These are phyloP conservation scores for Bryoerythrophyllum caledonicum DNA, from an alignment of 225 moss, liverwort and hornwort genomes.

Conservation along the genomic window DNA sequence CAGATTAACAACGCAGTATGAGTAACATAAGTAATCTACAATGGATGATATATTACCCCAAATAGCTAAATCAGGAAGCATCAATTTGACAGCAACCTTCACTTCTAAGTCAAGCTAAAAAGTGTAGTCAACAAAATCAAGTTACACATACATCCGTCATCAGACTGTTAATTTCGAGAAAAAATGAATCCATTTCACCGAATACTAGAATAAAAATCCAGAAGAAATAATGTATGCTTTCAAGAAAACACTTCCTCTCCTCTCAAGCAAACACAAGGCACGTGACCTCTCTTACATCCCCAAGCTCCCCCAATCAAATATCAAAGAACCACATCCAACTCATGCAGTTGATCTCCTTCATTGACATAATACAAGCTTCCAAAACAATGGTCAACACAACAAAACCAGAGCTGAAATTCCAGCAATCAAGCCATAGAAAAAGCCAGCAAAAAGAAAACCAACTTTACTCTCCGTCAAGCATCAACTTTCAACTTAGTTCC, in stretches of 20 bases:
- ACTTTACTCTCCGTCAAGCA: neutral
- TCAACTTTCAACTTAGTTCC: neutral
- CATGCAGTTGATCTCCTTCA: too few species aligned
- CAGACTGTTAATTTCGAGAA: neutral
- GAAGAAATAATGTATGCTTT: too few species aligned
- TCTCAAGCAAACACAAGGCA: neutral
- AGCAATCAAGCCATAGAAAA: neutral
- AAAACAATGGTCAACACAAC: neutral
- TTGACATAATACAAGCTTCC: neutral
- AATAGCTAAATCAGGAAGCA: neutral
- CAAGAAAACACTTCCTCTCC: too few species aligned
- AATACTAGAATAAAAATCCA: neutral
- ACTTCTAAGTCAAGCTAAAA: neutral
- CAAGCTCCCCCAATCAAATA: neutral
- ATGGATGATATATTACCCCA: neutral
- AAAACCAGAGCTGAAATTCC: neutral
- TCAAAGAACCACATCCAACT: too few species aligned
- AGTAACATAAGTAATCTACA: neutral
- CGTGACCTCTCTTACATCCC: neutral
- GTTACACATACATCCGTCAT: neutral
- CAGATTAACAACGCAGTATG: neutral
- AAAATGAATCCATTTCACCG: too few species aligned
- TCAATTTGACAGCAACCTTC: neutral
- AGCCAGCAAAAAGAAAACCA: neutral
- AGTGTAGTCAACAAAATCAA: neutral